Evolutionary conservation across 1,284 basidiomycete genomes (phyloP).

Genomic region (Austroboletus novae-zelandiae): DNA sequence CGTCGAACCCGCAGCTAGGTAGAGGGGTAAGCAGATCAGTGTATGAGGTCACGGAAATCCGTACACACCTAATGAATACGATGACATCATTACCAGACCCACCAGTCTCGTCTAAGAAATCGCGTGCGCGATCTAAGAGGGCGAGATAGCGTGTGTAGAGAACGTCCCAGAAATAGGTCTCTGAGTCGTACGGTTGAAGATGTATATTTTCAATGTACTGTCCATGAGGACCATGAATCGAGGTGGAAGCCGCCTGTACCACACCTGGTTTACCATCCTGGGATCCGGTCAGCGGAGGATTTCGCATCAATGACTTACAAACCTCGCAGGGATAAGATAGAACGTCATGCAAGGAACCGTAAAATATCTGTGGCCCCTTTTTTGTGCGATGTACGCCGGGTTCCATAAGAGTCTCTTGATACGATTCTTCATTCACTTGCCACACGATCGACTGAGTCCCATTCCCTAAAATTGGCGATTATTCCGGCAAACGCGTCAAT

Average conservation of each 20-base stretch:
- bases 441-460: slow-evolving; percentile 75
- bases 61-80: slow-evolving; percentile 75
- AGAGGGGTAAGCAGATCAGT: not conserved
- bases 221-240: slow-evolving; percentile 79
- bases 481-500: not conserved
- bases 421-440: slow-evolving; percentile 89
- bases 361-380: slow-evolving; percentile 8
- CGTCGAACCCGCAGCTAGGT: slow-evolving; percentile 85
- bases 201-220: slow-evolving; percentile 94
- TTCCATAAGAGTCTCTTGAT: slow-evolving; percentile 66
- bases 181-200: slow-evolving; percentile 71
- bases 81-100: slow-evolving; percentile 71
- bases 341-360: slow-evolving; percentile 62
- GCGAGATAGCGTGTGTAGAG: slow-evolving; percentile 65
- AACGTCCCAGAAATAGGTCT: slow-evolving; percentile 74
- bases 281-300: slow-evolving; percentile 4
- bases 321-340: slow-evolving; percentile 93
- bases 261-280: slow-evolving; percentile 80
- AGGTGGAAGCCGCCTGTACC: slow-evolving; percentile 83
- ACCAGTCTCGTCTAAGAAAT: slow-evolving; percentile 70
- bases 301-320: slow-evolving; percentile 5
- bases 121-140: slow-evolving; percentile 70
- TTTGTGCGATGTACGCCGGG: not conserved
- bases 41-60: not conserved
- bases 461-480: slow-evolving; percentile 57